Conservation (phyloP, 768 basidiomycete genomes). For the Mycena capillaripes region DNA sequence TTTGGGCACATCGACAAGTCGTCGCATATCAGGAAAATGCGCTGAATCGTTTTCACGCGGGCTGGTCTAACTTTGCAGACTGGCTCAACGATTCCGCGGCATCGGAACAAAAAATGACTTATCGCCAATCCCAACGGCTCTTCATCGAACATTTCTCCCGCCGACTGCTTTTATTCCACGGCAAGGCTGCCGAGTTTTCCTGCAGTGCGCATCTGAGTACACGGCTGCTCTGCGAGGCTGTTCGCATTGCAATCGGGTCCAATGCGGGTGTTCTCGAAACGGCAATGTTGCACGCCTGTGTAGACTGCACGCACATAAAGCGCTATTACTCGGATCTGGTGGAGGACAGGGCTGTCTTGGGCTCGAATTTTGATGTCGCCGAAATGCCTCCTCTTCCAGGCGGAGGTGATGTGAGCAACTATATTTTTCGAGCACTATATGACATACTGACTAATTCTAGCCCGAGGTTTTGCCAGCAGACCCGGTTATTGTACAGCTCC, state of each 20-base stretch:
- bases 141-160: not conserved
- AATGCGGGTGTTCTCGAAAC: too few relatives aligned
- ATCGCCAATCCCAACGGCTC: not conserved
- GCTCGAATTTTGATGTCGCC: too few relatives aligned
- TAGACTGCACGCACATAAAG: not conserved
- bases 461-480: too few relatives aligned
- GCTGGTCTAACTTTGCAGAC: conserved; percentile 5
- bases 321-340: not conserved
- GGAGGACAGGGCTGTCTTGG: not conserved
- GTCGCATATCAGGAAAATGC: not conserved
- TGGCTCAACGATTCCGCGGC: not conserved
- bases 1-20: not conserved
- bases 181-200: not conserved
- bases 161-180: not conserved
- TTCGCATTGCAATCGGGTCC: not conserved
- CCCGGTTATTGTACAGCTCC: not conserved
- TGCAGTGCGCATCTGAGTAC: not conserved
- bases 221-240: not conserved
- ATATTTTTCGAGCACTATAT: too few relatives aligned
- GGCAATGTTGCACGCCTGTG: not conserved
- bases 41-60: not conserved
- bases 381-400: too few relatives aligned
- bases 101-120: not conserved
- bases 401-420: too few relatives aligned
- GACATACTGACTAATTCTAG: too few relatives aligned